Conservation (phyloP, 83 land plant species). For the Diphasiastrum complanatum region DNA sequence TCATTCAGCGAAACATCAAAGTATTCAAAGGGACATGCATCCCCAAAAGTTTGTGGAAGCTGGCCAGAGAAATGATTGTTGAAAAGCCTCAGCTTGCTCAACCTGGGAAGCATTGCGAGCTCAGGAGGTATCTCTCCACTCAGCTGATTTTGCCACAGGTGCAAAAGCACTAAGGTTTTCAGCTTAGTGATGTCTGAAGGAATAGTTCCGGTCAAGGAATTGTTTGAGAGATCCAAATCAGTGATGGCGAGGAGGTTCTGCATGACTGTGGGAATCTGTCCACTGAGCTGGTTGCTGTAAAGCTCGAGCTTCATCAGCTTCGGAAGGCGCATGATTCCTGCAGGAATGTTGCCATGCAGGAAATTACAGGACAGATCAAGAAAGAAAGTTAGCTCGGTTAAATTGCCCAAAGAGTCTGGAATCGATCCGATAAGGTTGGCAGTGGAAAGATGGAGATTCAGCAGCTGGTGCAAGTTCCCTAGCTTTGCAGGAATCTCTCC, state of each 20-base stretch:
- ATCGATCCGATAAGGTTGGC: constrained; percentile 41
- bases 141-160: constrained; percentile 41
- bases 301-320: too few relatives aligned
- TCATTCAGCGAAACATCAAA: constrained; percentile 2
- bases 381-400: constrained; percentile 33
- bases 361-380: too few relatives aligned
- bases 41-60: constrained; percentile 49
- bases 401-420: constrained; percentile 39
- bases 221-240: too few relatives aligned
- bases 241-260: too few relatives aligned
- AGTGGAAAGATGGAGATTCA: constrained; percentile 36
- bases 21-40: neutral
- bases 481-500: constrained; percentile 39
- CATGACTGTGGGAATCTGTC: too few relatives aligned
- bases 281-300: too few relatives aligned
- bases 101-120: constrained; percentile 32
- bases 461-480: constrained; percentile 35
- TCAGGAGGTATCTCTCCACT: constrained; percentile 40
- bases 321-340: too few relatives aligned
- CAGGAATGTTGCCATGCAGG: too few relatives aligned
- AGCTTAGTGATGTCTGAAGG: too few relatives aligned
- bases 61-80: constrained; percentile 36
- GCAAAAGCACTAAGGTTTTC: too few relatives aligned
- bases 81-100: constrained; percentile 43
- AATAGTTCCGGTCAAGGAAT: too few relatives aligned